A percentile compares a stretch with the other conserved stretches of the same genome.
These are phyloP conservation scores for Immersiella caudata DNA, from an alignment of 495 filamentous ascomycete species.

Conservation along the genomic window DNA sequence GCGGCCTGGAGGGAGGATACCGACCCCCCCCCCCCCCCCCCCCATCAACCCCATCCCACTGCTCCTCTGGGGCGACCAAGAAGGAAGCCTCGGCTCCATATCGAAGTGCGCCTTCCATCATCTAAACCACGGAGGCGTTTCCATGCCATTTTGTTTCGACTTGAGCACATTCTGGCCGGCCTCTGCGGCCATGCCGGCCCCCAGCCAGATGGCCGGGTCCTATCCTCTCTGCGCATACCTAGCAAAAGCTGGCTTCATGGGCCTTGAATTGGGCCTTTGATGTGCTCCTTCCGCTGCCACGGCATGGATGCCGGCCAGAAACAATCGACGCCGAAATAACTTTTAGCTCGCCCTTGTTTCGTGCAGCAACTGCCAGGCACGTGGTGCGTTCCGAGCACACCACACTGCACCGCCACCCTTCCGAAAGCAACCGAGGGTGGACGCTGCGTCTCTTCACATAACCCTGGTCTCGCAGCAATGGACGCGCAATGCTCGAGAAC, in stretches of 20 bases:
- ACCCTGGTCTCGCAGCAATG: neutral
- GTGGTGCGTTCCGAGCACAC: neutral
- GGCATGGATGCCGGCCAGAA: neutral
- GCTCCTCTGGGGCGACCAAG: neutral
- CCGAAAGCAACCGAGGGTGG: neutral
- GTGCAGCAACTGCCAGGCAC: neutral
- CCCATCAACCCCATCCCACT: neutral
- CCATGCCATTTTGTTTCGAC: neutral
- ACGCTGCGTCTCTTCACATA: neutral
- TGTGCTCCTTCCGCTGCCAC: neutral
- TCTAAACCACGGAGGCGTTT: neutral
- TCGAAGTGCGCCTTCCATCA: neutral
- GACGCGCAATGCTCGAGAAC: neutral
- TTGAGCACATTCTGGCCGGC: neutral
- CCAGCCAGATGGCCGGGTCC: neutral
- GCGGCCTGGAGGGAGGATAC: neutral
- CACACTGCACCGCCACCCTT: neutral
- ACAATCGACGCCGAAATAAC: neutral
- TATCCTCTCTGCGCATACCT: neutral
- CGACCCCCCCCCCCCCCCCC: neutral
- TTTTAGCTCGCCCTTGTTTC: neutral
- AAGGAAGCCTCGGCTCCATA: neutral
- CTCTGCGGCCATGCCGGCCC: neutral
- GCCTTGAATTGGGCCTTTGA: no score
- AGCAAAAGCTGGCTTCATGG: no score